Evolutionary conservation across 2,329 filamentous ascomycete species (phyloP).

Genomic region (Botrytis tulipae): DNA sequence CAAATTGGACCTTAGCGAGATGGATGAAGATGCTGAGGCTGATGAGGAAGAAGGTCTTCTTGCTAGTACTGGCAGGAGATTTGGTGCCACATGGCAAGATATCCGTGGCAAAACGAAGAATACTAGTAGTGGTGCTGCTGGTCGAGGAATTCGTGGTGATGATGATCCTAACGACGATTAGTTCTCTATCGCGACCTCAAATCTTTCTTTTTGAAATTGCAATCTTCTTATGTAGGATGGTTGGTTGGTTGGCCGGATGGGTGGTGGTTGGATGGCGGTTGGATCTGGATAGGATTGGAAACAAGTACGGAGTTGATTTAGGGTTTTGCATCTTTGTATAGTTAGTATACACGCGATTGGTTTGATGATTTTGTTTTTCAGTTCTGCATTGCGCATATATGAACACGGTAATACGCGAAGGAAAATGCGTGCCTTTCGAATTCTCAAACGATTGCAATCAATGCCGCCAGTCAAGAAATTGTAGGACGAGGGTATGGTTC

Average conservation of each 20-base stretch:
- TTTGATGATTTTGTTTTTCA: background rate
- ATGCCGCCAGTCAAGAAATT: background rate
- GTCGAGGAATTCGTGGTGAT: constrained; percentile 30
- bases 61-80: constrained; percentile 75
- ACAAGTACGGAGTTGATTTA: constrained; percentile 5
- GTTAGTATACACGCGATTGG: background rate
- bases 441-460: background rate
- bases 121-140: constrained; percentile 25
- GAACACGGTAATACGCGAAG: background rate
- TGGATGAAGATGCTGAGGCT: constrained; percentile 86
- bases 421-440: background rate
- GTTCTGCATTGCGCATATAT: background rate
- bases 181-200: background rate
- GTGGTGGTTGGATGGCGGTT: background rate
- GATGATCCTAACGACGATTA: constrained; percentile 23
- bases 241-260: background rate
- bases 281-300: constrained; percentile 1
- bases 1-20: constrained; percentile 68
- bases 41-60: constrained; percentile 93
- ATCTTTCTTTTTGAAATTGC: background rate
- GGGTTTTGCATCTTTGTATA: constrained; percentile 5
- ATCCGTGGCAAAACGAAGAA: constrained; percentile 54
- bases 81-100: constrained; percentile 86
- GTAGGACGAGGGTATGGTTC: background rate
- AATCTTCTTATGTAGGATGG: background rate